These are phyloP conservation scores for Hypholoma fasciculare DNA, from an alignment of 768 basidiomycete genomes.

Conservation along the genomic window DNA sequence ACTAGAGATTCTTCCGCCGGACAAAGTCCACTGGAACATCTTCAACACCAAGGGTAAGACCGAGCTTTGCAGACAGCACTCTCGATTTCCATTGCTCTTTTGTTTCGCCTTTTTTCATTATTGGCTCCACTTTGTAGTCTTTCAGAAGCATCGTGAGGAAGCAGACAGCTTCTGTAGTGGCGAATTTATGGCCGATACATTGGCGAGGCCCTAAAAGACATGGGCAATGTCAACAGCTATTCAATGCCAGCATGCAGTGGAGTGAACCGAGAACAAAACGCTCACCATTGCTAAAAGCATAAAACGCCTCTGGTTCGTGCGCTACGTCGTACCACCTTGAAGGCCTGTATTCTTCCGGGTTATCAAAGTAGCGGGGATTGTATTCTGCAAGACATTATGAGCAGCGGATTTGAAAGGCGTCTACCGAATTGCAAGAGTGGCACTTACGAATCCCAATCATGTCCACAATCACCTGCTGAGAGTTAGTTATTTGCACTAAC, in stretches of 20 bases:
- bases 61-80: slow-evolving; percentile 34
- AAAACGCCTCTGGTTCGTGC: neutral
- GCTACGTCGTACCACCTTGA: neutral
- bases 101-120: slow-evolving; percentile 37
- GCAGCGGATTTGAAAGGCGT: neutral
- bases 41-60: slow-evolving; percentile 32
- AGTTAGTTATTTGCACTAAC: neutral
- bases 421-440: neutral
- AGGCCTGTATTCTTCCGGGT: neutral
- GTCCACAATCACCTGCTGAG: neutral
- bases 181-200: slow-evolving; percentile 57
- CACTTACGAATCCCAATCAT: slow-evolving; percentile 51
- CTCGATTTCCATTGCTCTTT: slow-evolving; percentile 34
- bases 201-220: slow-evolving; percentile 24
- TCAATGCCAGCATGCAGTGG: neutral
- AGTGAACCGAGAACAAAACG: neutral
- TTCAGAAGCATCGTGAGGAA: slow-evolving; percentile 50
- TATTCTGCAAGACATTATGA: neutral
- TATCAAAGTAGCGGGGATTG: neutral
- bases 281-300: neutral
- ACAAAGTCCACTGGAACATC: slow-evolving; percentile 32
- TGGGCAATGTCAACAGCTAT: neutral
- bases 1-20: no score
- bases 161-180: slow-evolving; percentile 48
- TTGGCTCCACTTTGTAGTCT: slow-evolving; percentile 51